Evolutionary conservation across 371 early-diverging fungal species (phyloP).

Genomic region (Paraphysoderma sedebokerense): DNA sequence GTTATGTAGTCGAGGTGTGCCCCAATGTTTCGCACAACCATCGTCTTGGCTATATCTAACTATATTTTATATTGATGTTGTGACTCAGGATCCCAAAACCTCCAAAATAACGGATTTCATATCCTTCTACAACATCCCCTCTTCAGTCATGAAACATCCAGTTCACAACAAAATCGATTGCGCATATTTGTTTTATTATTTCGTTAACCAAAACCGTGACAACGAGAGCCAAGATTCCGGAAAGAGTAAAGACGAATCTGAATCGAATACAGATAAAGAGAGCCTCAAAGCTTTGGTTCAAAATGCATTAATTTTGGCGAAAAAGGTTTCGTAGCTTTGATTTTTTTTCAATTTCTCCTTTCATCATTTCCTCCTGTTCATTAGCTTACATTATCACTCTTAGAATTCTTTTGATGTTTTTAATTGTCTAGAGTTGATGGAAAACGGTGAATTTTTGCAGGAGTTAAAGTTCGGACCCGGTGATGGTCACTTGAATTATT

Average conservation of each 20-base stretch:
- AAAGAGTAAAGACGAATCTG: conserved; percentile 10
- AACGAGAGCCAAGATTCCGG: neutral
- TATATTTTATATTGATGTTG: too few relatives aligned
- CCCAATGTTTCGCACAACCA: neutral
- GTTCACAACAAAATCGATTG: conserved; percentile 62
- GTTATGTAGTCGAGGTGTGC: conserved; percentile 73
- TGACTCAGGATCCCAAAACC: conserved; percentile 20
- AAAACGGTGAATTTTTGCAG: conserved; percentile 51
- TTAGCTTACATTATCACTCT: conserved; percentile 7
- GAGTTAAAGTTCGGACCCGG: conserved; percentile 82
- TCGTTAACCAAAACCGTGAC: conserved; percentile 25
- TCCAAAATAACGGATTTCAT: conserved; percentile 62
- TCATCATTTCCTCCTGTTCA: neutral
- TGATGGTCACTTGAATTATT: conserved; percentile 84
- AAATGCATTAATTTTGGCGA: conserved; percentile 64
- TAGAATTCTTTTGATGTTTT: conserved; percentile 75
- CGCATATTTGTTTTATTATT: conserved; percentile 89
- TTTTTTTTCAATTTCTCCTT: neutral
- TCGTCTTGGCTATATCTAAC: too few relatives aligned
- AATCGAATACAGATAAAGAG: conserved; percentile 18
- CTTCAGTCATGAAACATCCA: conserved; percentile 57
- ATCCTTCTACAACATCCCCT: conserved; percentile 85
- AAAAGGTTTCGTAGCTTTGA: conserved; percentile 22
- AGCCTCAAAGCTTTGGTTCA: conserved; percentile 39
- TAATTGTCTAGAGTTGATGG: conserved; percentile 77